Percentiles rank a stretch among this genome's conserved stretches.
These are phyloP conservation scores for Tricholoma sp. DNA, from an alignment of 768 basidiomycete genomes.

Conservation along the genomic window DNA sequence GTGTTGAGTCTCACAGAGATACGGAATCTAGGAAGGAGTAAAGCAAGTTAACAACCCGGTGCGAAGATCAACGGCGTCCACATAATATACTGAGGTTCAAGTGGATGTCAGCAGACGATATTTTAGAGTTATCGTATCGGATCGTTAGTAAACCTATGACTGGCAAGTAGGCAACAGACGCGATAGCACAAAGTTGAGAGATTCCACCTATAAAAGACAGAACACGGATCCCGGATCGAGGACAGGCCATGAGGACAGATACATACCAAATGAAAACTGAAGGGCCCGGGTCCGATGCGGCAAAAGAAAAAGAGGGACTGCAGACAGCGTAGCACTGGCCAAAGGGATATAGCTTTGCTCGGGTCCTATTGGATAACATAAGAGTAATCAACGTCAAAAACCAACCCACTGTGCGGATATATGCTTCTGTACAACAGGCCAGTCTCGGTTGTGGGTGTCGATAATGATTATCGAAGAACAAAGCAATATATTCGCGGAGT, in stretches of 20 bases:
- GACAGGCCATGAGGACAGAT: constrained; percentile 2
- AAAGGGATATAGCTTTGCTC: constrained; percentile 2
- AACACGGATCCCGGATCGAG: constrained; percentile 1
- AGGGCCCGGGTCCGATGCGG: constrained; percentile 3
- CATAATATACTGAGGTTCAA: background rate
- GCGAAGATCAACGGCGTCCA: background rate
- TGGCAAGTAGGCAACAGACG: background rate
- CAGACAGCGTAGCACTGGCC: background rate
- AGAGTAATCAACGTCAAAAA: constrained; percentile 10
- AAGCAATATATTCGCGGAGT: constrained; percentile 3
- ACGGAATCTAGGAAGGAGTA: background rate
- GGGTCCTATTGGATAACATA: constrained; percentile 10
- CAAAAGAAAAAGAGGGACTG: background rate
- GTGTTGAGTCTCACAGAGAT: background rate
- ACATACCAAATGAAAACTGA: constrained; percentile 1
- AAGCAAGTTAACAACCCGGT: background rate
- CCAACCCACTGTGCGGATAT: background rate
- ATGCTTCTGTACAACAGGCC: background rate
- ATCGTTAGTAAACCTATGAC: background rate
- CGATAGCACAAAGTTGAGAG: background rate
- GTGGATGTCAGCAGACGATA: background rate
- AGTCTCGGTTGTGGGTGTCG: background rate
- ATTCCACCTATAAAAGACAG: background rate
- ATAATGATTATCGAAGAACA: background rate
- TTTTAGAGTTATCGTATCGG: background rate